Conservation (phyloP, 495 filamentous ascomycete species). For the Delitschia confertaspora region DNA sequence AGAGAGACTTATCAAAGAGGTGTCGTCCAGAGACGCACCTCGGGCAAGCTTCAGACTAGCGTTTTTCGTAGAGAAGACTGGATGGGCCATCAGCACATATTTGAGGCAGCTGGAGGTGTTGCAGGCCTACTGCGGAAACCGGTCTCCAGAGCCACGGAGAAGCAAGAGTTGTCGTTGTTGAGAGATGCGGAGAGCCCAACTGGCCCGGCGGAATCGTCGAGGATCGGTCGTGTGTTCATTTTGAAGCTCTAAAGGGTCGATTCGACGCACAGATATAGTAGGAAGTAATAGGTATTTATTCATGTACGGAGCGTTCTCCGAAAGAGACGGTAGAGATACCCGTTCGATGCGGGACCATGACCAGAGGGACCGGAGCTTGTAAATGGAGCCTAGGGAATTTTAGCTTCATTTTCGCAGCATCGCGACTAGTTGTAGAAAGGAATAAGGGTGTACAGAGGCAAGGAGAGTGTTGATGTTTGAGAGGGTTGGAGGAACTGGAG, state of each 20-base stretch:
- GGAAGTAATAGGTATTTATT: not conserved
- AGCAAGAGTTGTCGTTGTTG: slow-evolving; percentile 79
- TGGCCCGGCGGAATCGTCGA: slow-evolving; percentile 66
- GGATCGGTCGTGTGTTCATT: slow-evolving; percentile 87
- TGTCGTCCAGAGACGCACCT: slow-evolving; percentile 3
- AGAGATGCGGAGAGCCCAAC: slow-evolving; percentile 77
- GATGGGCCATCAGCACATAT: slow-evolving; percentile 8
- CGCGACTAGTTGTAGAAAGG: too few relatives aligned
- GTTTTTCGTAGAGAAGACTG: slow-evolving; percentile 20
- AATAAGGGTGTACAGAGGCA: too few relatives aligned
- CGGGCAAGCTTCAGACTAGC: slow-evolving; percentile 13
- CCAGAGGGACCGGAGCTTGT: not conserved
- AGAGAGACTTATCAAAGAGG: slow-evolving; percentile 5
- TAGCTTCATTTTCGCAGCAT: too few relatives aligned
- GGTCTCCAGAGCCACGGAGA: slow-evolving; percentile 77
- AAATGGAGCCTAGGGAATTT: not conserved
- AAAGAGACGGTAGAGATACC: not conserved
- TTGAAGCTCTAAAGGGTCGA: slow-evolving; percentile 20
- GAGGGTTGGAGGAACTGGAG: too few relatives aligned
- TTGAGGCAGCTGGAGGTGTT: not conserved
- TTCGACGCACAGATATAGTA: not conserved
- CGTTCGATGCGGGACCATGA: not conserved
- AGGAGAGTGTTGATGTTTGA: too few relatives aligned
- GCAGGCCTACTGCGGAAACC: slow-evolving; percentile 70
- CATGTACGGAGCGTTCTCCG: too few relatives aligned